Evolutionary conservation across 2,329 filamentous ascomycete genomes (phyloP).

Genomic region (Colletotrichum graminicola): DNA sequence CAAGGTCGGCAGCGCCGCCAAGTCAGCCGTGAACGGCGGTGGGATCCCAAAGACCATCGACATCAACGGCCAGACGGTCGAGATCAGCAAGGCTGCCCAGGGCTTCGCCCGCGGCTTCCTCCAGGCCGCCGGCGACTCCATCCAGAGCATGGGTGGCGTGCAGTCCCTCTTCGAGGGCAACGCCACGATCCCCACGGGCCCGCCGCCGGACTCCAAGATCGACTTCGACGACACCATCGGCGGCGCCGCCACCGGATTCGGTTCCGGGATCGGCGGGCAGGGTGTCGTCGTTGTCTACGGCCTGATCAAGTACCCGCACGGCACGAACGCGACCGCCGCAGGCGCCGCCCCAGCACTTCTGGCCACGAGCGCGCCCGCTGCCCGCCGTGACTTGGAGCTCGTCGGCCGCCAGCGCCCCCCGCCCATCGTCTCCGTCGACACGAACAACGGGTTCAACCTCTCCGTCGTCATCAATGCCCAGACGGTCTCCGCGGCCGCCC

Average conservation of each 20-base stretch:
- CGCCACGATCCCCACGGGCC: slow-evolving; percentile 41
- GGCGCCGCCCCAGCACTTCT: not conserved
- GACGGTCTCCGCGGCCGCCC: slow-evolving; percentile 48
- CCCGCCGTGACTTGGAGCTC: slow-evolving; percentile 17
- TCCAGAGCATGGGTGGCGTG: slow-evolving; percentile 50
- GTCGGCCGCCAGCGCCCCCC: slow-evolving; percentile 31
- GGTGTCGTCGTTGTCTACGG: slow-evolving; percentile 49
- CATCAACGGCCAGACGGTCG: slow-evolving; percentile 37
- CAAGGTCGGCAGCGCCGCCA: slow-evolving; percentile 23
- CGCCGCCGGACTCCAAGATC: slow-evolving; percentile 45
- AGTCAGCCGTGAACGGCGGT: slow-evolving; percentile 7
- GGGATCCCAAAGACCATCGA: slow-evolving; percentile 43
- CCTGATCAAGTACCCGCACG: slow-evolving; percentile 45
- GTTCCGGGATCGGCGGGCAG: slow-evolving; percentile 51
- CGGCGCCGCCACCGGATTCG: slow-evolving; percentile 52
- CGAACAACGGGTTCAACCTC: slow-evolving; percentile 44
- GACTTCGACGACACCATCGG: slow-evolving; percentile 52
- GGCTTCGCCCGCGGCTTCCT: slow-evolving; percentile 53
- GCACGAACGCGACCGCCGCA: slow-evolving; percentile 1
- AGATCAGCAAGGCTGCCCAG: slow-evolving; percentile 49
- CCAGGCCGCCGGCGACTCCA: slow-evolving; percentile 51
- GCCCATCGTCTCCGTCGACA: slow-evolving; percentile 36
- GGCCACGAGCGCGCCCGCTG: not conserved
- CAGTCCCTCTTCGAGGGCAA: slow-evolving; percentile 49
- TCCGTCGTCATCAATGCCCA: slow-evolving; percentile 48